Conservation (phyloP, 257 asterid species). For the Solanum appendiculatum region DNA sequence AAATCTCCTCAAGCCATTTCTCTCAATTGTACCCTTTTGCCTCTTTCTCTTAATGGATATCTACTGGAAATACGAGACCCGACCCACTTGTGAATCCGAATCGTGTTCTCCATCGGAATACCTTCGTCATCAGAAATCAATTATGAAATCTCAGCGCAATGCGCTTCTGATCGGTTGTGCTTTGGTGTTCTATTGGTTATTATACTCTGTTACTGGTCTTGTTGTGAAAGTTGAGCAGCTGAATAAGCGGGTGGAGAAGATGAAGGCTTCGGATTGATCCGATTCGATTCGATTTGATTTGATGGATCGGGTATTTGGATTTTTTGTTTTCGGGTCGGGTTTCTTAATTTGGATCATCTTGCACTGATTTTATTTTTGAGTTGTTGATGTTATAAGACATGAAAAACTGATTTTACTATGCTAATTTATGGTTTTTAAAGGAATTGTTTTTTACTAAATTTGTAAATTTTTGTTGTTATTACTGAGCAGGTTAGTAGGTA, state of each 20-base stretch:
- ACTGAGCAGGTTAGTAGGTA: not conserved
- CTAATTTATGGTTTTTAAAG: not conserved
- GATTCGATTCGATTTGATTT: not conserved
- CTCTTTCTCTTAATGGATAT: constrained; percentile 65
- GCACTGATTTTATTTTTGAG: not conserved
- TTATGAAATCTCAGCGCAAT: constrained; percentile 74
- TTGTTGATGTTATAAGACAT: not conserved
- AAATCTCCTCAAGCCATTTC: constrained; percentile 58
- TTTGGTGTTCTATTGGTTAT: constrained; percentile 61
- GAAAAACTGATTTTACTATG: not conserved
- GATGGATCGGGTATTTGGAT: not conserved
- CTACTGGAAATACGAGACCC: constrained; percentile 77
- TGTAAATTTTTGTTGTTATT: not conserved
- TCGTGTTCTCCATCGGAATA: constrained; percentile 66
- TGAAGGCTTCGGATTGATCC: constrained; percentile 47
- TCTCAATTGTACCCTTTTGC: constrained; percentile 65
- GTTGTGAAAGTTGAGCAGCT: constrained; percentile 56
- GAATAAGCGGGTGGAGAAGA: constrained; percentile 52
- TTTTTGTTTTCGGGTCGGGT: not conserved
- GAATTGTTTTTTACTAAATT: not conserved
- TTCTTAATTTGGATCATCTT: not conserved
- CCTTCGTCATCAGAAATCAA: constrained; percentile 74
- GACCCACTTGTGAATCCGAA: constrained; percentile 54
- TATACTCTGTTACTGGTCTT: constrained; percentile 58
- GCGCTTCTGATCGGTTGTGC: constrained; percentile 66